These are phyloP conservation scores for Selenicereus undatus DNA, from an alignment of 148 eudicot species.

Conservation along the genomic window DNA sequence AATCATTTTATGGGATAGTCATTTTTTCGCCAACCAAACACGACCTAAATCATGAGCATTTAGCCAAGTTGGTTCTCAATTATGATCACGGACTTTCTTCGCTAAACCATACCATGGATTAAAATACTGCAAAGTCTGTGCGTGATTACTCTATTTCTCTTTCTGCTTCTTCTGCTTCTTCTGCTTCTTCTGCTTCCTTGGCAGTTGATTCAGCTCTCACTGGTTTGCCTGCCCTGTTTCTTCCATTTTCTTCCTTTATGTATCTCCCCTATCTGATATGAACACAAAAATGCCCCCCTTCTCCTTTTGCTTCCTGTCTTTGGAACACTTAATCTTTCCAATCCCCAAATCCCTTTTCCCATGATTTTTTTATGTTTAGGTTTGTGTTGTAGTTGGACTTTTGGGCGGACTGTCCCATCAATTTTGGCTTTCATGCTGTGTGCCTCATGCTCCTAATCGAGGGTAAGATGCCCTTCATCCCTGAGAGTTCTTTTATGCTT, in stretches of 20 bases:
- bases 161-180: not conserved
- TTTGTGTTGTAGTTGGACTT: not conserved
- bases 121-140: not conserved
- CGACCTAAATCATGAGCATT: not conserved
- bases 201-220: not conserved
- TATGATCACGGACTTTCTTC: not conserved
- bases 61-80: not conserved
- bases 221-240: not conserved
- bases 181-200: not conserved
- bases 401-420: not conserved
- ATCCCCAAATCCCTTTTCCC: not conserved
- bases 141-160: not conserved
- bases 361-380: not conserved
- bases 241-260: not conserved
- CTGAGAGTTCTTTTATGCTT: not conserved
- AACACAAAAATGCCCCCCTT: not conserved
- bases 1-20: too few relatives aligned
- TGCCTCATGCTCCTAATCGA: not conserved
- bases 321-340: not conserved
- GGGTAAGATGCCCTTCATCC: not conserved
- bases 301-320: not conserved
- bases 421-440: not conserved
- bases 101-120: slow-evolving; percentile 2
- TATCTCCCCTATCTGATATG: not conserved
- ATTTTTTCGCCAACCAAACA: too few relatives aligned